Percentiles rank a stretch among this genome's conserved stretches.
phyloP scores from a whole-genome alignment of 148 eudicot species.

The Rhododendron ovatum region DNA sequence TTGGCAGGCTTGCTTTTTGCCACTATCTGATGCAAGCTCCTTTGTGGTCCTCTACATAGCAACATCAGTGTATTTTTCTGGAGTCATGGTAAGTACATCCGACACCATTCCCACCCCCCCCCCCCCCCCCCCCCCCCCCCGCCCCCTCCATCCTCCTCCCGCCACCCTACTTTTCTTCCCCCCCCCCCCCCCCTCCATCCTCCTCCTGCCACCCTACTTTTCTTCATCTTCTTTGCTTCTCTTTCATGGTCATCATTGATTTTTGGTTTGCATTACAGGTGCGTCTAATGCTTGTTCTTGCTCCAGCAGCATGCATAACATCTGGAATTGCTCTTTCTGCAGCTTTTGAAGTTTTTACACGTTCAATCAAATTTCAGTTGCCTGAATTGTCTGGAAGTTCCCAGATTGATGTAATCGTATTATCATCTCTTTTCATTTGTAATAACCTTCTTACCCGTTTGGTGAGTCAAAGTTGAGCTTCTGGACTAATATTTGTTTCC shows the following conservation, averaged over 20 bases:
- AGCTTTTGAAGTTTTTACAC: conserved; percentile 80
- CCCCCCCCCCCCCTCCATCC: background rate
- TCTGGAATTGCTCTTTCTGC: conserved; percentile 98
- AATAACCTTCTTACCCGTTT: background rate
- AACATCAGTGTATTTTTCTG: conserved; percentile 92
- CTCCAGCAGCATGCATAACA: conserved; percentile 96
- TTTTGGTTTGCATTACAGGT: conserved; percentile 43
- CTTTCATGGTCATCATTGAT: background rate
- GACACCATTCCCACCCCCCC: background rate
- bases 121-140: background rate
- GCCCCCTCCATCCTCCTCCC: too few relatives aligned
- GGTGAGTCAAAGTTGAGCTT: conserved; percentile 1
- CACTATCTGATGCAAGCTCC: conserved; percentile 95
- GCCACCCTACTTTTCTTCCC: background rate
- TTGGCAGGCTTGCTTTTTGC: conserved; percentile 83
- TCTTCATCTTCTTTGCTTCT: background rate
- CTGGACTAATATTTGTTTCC: conserved; percentile 14
- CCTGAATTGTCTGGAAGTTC: conserved; percentile 34
- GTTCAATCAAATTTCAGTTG: conserved; percentile 75
- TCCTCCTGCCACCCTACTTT: too few relatives aligned
- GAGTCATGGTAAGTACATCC: conserved; percentile 74
- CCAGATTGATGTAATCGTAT: conserved; percentile 42
- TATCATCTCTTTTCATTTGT: background rate
- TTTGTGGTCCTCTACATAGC: conserved; percentile 88
- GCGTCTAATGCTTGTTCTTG: conserved; percentile 97